Evolutionary conservation across 2,329 filamentous ascomycete genomes (phyloP), one percentile per base, ranked within the genome.

Genomic region (Colletotrichum brevisporum): DNA sequence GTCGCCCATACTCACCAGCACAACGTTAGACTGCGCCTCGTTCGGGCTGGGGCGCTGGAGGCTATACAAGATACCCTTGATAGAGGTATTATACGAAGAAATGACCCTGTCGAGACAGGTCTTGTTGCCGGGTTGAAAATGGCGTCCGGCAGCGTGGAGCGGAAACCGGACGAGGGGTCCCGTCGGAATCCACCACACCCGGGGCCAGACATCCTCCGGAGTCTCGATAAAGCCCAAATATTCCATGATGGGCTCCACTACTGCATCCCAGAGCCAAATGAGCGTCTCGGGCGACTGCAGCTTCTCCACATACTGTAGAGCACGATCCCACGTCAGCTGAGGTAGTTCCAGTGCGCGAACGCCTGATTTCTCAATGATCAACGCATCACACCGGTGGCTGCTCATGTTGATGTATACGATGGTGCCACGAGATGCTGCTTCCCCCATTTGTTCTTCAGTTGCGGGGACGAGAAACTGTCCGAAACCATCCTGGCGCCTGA

Each of bases 41-140:
- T 1, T 15, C 18, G 15, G 4, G 31, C 2, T 5, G 43, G 12
- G 36, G 6, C 1, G 57, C 24, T 61, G 57, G 16, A 31, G 76
- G 6, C 67, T 69, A 21, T 76, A 58, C 24, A 79, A 71, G 2
- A 83, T 48, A 1, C 78, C 69, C 67, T 76, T 78, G 26, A 82
- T 58, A 2, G 80, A 80, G 1, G 76, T 72, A n/a, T 66, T 74
- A 59, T 82, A 83, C 0, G 80, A 82, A 4, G 81, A 83, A 2
- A 82, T 74, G 4, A 78, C 79, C 50, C 77, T 71, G 52, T 81
- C 77, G 1, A 82, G 48, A 0, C 77, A 77, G 0, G 76, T 77
- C 12, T 77, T 64, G 0, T 36, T 36, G 6, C 71, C 73, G 4
- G 58, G 51, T 8, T 59, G 21, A 2, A 41, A 12, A 58, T 82